Percentiles rank a stretch among this genome's conserved stretches.
phyloP scores from a whole-genome alignment of 2,329 filamentous ascomycete species.

The Graphilbum fragrans region DNA sequence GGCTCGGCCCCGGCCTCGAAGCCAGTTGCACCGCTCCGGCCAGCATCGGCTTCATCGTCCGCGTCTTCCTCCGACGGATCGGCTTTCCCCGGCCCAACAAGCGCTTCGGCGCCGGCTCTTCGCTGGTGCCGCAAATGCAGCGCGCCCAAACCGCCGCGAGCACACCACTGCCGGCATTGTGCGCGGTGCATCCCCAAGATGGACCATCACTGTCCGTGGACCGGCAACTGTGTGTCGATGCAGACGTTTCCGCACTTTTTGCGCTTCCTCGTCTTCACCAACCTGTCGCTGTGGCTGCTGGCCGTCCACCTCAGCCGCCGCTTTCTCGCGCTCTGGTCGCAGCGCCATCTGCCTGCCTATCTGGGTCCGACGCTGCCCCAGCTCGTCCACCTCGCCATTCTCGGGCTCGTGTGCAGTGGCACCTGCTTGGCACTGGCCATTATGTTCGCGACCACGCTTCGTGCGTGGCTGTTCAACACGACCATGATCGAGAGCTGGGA shows the following conservation, averaged over 20 bases:
- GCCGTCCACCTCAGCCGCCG: conserved; percentile 48
- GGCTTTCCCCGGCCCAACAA: background rate
- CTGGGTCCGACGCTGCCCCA: conserved; percentile 53
- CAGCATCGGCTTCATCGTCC: conserved; percentile 1
- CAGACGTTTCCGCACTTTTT: conserved; percentile 74
- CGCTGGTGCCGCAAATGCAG: conserved; percentile 68
- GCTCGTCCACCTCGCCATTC: conserved; percentile 48
- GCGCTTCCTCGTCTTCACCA: conserved; percentile 63
- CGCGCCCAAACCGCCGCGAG: conserved; percentile 60
- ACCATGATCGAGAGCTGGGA: conserved; percentile 80
- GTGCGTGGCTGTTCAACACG: conserved; percentile 53
- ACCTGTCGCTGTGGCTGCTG: conserved; percentile 51
- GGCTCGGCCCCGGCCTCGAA: background rate
- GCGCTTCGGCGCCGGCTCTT: conserved; percentile 1
- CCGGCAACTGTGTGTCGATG: conserved; percentile 69
- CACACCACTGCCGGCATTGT: conserved; percentile 74
- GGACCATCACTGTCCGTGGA: conserved; percentile 86
- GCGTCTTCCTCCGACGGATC: background rate
- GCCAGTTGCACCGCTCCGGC: too few species aligned
- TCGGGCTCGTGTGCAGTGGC: conserved; percentile 44
- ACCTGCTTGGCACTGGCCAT: conserved; percentile 51
- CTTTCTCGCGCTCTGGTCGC: conserved; percentile 46
- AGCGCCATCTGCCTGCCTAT: conserved; percentile 59
- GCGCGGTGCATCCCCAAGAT: conserved; percentile 64
- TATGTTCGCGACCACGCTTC: conserved; percentile 50